Evolutionary conservation across 2,329 filamentous ascomycete species (phyloP).

Genomic region (Mollisiaceae sp.): DNA sequence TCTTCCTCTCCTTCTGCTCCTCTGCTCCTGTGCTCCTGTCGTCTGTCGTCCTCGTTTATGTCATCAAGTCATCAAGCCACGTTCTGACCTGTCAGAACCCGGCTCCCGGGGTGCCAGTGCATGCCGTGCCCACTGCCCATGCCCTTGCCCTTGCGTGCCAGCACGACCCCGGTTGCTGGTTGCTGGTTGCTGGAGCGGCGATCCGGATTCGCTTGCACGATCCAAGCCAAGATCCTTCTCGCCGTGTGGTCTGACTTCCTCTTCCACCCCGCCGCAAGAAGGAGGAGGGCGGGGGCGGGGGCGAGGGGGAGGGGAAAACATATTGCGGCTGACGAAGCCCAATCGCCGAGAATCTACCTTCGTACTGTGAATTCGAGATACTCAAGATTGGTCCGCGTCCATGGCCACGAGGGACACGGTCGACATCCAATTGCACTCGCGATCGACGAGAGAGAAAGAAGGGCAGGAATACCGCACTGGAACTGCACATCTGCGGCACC

Average conservation of each 20-base stretch:
- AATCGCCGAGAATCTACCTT: background rate
- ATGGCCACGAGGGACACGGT: background rate
- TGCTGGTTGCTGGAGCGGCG: slow-evolving; percentile 9
- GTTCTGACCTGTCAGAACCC: slow-evolving; percentile 10
- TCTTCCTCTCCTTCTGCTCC: background rate
- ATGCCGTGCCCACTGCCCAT: background rate
- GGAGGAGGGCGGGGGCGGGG: no score
- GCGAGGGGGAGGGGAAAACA: background rate
- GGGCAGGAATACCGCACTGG: no score
- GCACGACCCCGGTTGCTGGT: slow-evolving; percentile 5
- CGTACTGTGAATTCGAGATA: background rate
- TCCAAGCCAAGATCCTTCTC: slow-evolving; percentile 5
- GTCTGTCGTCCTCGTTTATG: background rate
- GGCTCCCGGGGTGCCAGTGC: background rate
- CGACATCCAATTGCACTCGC: no score
- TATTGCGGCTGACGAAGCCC: background rate
- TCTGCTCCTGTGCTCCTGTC: background rate
- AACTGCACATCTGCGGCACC: background rate
- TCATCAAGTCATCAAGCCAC: slow-evolving; percentile 5
- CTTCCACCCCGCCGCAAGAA: background rate
- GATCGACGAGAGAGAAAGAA: background rate
- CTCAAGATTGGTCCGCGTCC: background rate
- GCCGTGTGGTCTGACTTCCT: background rate
- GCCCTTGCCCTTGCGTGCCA: no score
- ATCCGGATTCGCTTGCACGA: background rate